Conservation (phyloP, 2,329 filamentous ascomycete genomes). For the Macroventuria anomochaeta region DNA sequence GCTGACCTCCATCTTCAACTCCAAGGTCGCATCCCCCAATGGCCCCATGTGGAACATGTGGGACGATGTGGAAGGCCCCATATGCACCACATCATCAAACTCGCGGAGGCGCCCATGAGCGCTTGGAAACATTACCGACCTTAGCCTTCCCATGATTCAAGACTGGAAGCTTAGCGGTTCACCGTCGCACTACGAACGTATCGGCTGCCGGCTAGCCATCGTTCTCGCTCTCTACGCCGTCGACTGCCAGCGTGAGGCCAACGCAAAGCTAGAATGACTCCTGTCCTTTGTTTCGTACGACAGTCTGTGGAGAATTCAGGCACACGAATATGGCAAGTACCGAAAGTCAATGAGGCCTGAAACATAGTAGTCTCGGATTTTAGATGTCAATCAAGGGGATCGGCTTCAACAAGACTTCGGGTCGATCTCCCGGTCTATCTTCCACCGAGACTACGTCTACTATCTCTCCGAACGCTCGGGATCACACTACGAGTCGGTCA, state of each 20-base stretch:
- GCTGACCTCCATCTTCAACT: not conserved
- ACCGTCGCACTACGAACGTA: not conserved
- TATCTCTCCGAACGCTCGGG: not conserved
- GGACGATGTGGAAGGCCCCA: conserved; percentile 3
- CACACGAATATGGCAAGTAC: not conserved
- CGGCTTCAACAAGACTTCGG: not conserved
- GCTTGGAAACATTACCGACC: not conserved
- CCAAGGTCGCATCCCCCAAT: not conserved
- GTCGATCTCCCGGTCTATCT: conserved; percentile 11
- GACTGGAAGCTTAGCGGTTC: conserved; percentile 1
- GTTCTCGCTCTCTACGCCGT: conserved; percentile 1
- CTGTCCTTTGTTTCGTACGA: not conserved
- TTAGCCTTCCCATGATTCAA: not conserved
- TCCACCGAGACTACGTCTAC: not conserved
- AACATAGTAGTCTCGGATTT: not conserved
- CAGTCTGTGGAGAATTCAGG: conserved; percentile 1
- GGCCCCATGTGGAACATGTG: conserved; percentile 12
- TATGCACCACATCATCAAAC: conserved; percentile 13
- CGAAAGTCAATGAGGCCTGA: not conserved
- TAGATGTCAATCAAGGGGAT: not conserved
- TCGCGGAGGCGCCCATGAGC: not conserved
- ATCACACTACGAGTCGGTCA: not conserved
- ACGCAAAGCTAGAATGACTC: conserved; percentile 9
- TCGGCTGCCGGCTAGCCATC: not conserved
- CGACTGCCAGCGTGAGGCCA: not conserved